Evolutionary conservation across 129 eudicot genomes (phyloP).

Genomic region (Centaurea solstitialis): DNA sequence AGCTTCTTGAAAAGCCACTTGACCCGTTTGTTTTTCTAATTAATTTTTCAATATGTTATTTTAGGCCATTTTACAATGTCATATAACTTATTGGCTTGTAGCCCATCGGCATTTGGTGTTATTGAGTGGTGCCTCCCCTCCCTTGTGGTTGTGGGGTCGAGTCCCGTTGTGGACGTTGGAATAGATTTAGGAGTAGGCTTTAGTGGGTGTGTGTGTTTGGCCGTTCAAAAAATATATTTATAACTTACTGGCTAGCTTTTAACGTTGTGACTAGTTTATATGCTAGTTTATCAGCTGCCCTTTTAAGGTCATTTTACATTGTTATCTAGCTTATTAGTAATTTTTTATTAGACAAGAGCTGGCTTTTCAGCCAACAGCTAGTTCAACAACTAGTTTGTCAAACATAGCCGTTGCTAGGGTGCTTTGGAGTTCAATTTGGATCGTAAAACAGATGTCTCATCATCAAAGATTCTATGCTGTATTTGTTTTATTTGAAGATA

Average conservation of each 20-base stretch:
- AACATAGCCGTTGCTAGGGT: not conserved
- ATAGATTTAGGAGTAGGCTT: too few relatives aligned
- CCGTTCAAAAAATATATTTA: too few relatives aligned
- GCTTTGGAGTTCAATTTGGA: not conserved
- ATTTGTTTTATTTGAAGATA: not conserved
- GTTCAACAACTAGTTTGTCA: not conserved
- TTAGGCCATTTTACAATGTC: not conserved
- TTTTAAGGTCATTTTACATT: not conserved
- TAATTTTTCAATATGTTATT: not conserved
- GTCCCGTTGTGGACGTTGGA: too few relatives aligned
- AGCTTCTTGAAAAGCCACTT: not conserved
- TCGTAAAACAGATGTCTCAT: not conserved
- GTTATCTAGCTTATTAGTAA: not conserved
- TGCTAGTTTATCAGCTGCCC: not conserved
- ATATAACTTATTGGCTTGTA: not conserved
- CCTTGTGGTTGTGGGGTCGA: too few relatives aligned
- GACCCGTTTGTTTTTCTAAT: not conserved
- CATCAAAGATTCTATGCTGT: too few relatives aligned
- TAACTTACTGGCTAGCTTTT: too few relatives aligned
- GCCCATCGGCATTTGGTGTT: too few relatives aligned
- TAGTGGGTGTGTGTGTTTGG: too few relatives aligned
- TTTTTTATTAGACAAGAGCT: too few relatives aligned
- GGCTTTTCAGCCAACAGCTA: not conserved
- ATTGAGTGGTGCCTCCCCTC: too few relatives aligned
- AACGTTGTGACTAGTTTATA: too few relatives aligned